Evolutionary conservation across 2,329 filamentous ascomycete species (phyloP).

Genomic region (Phyllosticta citribraziliensis): DNA sequence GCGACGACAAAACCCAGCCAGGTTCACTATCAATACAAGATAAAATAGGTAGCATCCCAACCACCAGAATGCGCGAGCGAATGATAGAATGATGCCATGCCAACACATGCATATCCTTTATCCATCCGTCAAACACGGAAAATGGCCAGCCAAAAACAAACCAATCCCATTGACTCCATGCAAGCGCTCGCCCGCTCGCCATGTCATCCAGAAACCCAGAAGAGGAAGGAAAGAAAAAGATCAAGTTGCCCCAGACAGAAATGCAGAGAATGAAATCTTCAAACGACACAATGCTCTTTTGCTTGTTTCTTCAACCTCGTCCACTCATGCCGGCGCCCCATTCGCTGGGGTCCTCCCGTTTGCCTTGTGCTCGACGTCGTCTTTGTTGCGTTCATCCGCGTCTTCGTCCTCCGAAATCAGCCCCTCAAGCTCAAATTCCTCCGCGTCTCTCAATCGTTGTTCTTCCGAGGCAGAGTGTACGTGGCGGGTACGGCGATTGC

Average conservation of each 20-base stretch:
- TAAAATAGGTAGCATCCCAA: neutral
- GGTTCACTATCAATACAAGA: neutral
- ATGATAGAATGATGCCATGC: neutral
- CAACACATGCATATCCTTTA: neutral
- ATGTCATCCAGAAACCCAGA: neutral
- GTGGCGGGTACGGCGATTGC: conserved; percentile 13
- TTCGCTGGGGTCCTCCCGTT: neutral
- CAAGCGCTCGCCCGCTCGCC: neutral
- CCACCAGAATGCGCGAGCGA: neutral
- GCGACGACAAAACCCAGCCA: neutral
- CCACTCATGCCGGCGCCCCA: neutral
- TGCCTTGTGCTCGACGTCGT: neutral
- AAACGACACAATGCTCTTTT: neutral
- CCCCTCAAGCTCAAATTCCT: conserved; percentile 89
- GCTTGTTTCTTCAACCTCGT: neutral
- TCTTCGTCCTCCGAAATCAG: conserved; percentile 83
- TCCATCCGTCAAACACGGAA: no score
- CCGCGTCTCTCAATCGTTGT: conserved; percentile 61
- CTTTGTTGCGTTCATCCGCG: conserved; percentile 15
- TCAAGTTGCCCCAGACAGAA: neutral
- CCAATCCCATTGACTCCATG: neutral
- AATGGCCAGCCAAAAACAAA: neutral
- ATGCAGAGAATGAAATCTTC: neutral
- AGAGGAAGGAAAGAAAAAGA: neutral
- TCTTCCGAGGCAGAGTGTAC: conserved; percentile 39